Base-by-base conservation (phyloP, 371 early-diverging fungal species). In the Neoconidiobolus thromboides region DNA sequence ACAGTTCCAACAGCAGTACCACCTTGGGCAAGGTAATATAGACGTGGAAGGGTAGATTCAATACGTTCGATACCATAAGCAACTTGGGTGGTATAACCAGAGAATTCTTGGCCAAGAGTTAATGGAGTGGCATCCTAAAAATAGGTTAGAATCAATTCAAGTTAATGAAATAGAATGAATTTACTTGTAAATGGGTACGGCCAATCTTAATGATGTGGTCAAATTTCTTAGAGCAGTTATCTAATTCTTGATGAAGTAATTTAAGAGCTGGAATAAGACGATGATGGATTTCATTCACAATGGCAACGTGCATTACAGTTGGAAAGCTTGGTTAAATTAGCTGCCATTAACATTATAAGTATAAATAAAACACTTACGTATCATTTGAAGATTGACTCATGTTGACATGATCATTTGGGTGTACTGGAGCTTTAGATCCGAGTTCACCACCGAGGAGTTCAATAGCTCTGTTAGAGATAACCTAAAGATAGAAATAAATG, bases 371-470 rank as follows among this genome's bases (percentile, higher is more conserved):
- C 39, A 67, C 72, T 68, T 64, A 80, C 77, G 93, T 87, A 68
- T 95, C 96, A 65, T 95, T 95, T 48, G 92, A 91, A 10, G 93
- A 93, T 73, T 94, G 95, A 65, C 83, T 81, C 81, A 86, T 92
- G 78, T 96, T 96, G 67, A 94, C 93, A 61, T 93, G 93, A 70
- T 96, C 96, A 74, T 96, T 95, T 58, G 96, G 96, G 72, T 95
- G 96, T 39, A 94, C 92, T 3, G 91, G 93, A 60, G 73, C 80
- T 77, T 93, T 89, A 72, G 78, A 77, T 43, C 96, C 96, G 42
- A 86, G 71, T 64, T 84, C 79, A 48, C 91, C 94, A 60, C 92
- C 93, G 48, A 93, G 69, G 41, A 94, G 73, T 70, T 96, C 92
- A 67, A 89, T 93, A 41, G 96, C 96, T 43, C 96, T 84, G 82